A percentile compares a stretch with the other conserved stretches of the same genome.
phyloP scores from a whole-genome alignment of 176 grass and related monocot species.

The Oryza glaberrima region DNA sequence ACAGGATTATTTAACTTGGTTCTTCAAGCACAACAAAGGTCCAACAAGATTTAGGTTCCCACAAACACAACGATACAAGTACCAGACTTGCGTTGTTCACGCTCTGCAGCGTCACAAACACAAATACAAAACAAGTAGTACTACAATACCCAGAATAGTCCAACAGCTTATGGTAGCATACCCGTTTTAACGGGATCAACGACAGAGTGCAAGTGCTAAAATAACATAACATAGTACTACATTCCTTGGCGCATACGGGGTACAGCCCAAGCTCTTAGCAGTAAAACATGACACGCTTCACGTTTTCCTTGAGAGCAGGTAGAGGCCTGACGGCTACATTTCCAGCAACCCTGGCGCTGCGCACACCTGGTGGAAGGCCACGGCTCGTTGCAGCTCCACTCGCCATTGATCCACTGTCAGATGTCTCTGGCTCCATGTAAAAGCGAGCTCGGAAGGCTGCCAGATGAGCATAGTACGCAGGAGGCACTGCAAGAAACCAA shows the following conservation, averaged over 20 bases:
- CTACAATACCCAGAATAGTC: not conserved
- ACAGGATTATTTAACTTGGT: not conserved
- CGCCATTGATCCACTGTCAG: slow-evolving; percentile 79
- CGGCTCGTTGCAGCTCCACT: slow-evolving; percentile 58
- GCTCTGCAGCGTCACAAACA: not conserved
- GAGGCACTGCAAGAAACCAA: slow-evolving; percentile 66
- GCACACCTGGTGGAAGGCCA: slow-evolving; percentile 45
- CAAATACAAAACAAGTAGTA: slow-evolving; percentile 6
- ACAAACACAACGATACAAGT: not conserved
- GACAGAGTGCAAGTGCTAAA: not conserved
- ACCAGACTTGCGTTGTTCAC: not conserved
- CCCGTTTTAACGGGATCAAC: not conserved
- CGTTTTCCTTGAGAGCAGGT: slow-evolving; percentile 89
- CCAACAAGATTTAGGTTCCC: slow-evolving; percentile 2
- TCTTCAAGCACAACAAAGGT: not conserved
- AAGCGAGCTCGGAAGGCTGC: slow-evolving; percentile 87
- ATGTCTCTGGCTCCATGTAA: slow-evolving; percentile 90
- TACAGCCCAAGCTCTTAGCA: slow-evolving; percentile 51
- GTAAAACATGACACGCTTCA: slow-evolving; percentile 93
- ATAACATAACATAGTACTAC: slow-evolving; percentile 17
- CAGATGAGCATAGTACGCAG: slow-evolving; percentile 89
- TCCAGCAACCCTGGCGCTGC: slow-evolving; percentile 55
- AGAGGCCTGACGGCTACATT: slow-evolving; percentile 86
- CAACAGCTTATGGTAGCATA: not conserved
- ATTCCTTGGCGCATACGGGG: not conserved